phyloP scores from a whole-genome alignment of 2,329 filamentous ascomycete genomes.

The Rutstroemia sp. region DNA sequence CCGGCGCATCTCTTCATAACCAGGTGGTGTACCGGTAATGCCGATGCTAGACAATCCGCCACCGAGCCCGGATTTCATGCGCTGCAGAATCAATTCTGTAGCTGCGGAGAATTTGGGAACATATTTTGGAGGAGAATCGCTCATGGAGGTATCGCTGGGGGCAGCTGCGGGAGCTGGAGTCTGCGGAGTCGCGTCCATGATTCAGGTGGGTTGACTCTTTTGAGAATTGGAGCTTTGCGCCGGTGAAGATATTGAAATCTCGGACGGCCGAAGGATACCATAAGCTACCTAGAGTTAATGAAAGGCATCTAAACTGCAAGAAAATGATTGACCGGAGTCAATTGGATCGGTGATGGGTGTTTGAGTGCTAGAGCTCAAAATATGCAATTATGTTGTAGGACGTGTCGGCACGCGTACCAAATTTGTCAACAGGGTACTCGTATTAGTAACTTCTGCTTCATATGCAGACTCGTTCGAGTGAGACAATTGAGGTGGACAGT shows the following conservation, averaged over 20 bases:
- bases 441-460: neutral
- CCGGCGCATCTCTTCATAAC: conserved; percentile 30
- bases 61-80: conserved; percentile 25
- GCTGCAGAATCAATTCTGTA: conserved; percentile 32
- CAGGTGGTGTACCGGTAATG: conserved; percentile 24
- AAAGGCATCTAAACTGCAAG: neutral
- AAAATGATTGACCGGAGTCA: conserved; percentile 15
- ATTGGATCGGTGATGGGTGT: conserved; percentile 11
- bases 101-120: conserved; percentile 30
- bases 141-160: neutral
- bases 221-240: conserved; percentile 15
- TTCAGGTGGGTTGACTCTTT: conserved; percentile 5
- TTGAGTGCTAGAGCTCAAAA: neutral
- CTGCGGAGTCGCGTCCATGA: conserved; percentile 24
- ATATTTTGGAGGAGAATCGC: conserved; percentile 27
- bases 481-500: conserved; percentile 1
- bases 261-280: neutral
- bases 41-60: conserved; percentile 22
- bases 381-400: neutral
- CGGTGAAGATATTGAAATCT: conserved; percentile 10
- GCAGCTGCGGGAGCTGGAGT: conserved; percentile 15
- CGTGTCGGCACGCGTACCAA: conserved; percentile 8
- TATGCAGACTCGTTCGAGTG: neutral
- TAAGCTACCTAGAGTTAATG: conserved; percentile 3
- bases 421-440: neutral